phyloP scores from a whole-genome alignment of 2,329 filamentous ascomycete genomes.

The Fusarium sp. region DNA sequence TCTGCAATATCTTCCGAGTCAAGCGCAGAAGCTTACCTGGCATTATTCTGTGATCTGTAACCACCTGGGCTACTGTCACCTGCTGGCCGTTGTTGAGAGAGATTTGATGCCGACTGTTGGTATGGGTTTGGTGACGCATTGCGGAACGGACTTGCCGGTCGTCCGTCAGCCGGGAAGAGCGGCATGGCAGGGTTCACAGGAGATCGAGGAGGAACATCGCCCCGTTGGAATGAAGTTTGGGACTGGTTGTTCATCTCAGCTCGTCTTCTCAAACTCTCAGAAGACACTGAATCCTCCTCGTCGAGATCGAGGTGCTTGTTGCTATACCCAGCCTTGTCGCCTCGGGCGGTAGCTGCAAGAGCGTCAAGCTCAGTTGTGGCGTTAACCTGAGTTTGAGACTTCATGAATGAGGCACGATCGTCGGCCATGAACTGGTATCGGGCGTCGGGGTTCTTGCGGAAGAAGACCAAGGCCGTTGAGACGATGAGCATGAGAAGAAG shows the following conservation, averaged over 20 bases:
- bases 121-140: conserved; percentile 53
- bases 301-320: conserved; percentile 59
- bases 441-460: conserved; percentile 93
- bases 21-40: conserved; percentile 50
- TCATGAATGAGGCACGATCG: conserved; percentile 96
- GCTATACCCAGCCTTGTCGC: conserved; percentile 75
- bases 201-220: conserved; percentile 51
- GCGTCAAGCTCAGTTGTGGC: conserved; percentile 89
- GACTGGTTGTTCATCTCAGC: conserved; percentile 50
- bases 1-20: not conserved
- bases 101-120: conserved; percentile 47
- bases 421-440: conserved; percentile 97
- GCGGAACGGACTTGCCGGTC: conserved; percentile 54
- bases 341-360: conserved; percentile 87
- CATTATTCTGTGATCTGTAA: conserved; percentile 55
- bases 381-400: conserved; percentile 85
- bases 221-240: conserved; percentile 50
- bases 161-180: conserved; percentile 56
- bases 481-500: conserved; percentile 81
- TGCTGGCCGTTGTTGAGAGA: conserved; percentile 50
- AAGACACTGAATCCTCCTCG: conserved; percentile 57
- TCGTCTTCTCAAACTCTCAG: conserved; percentile 55
- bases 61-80: conserved; percentile 52
- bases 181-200: conserved; percentile 59
- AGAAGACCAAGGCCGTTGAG: conserved; percentile 76